Base-by-base conservation (phyloP, 192 early-diverging fungal genomes). In the Endogone sp. region DNA sequence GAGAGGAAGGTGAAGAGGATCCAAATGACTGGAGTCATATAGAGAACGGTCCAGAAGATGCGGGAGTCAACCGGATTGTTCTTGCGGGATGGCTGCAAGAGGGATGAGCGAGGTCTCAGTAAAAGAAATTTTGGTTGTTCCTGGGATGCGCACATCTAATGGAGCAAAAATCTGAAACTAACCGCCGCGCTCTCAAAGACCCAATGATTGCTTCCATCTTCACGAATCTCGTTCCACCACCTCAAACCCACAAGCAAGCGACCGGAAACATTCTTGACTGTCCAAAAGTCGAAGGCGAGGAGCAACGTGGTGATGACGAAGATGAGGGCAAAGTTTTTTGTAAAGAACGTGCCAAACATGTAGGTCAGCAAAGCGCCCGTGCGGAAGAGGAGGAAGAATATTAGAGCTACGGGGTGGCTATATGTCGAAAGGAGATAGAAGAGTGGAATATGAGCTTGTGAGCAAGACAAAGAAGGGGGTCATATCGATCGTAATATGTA, bases 151-250 rank as follows among this genome's bases (percentile, higher is more conserved):
- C n/a, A n/a, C n/a, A n/a, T n/a, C n/a, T n/a, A n/a, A n/a, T n/a
- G n/a, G n/a, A n/a, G n/a, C n/a, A n/a, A n/a, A n/a, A n/a, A 44
- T 4, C 20, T 25, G 20, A 31, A 54, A 74, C 80, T 68, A 79
- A 94, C 93, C 71, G 95, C 89, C 49, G 89, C 85, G 57, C 91
- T 92, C 75, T 99, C 98, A 86, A 98, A 99, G 20, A 95, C 86
- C 98, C 98, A 99, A 68, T 87, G 90, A 68, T 91, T 95, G 3
- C 93, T 86, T 29, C 98, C 98, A 77, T 98, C 98, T 58, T 97
- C 95, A 59, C 87, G 86, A 69, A 98, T 94, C 78, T 98, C 93
- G 80, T 96, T 99, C 98, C 98, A 99, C 98, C 98, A 99, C 69
- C 98, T 87, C 64, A 99, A 79, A 23, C 98, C 98, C 16, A 99